A percentile compares a stretch with the other conserved stretches of the same genome.
Conservation (phyloP, 495 filamentous ascomycete species). For the Podospora bellae-mahoneyi region DNA sequence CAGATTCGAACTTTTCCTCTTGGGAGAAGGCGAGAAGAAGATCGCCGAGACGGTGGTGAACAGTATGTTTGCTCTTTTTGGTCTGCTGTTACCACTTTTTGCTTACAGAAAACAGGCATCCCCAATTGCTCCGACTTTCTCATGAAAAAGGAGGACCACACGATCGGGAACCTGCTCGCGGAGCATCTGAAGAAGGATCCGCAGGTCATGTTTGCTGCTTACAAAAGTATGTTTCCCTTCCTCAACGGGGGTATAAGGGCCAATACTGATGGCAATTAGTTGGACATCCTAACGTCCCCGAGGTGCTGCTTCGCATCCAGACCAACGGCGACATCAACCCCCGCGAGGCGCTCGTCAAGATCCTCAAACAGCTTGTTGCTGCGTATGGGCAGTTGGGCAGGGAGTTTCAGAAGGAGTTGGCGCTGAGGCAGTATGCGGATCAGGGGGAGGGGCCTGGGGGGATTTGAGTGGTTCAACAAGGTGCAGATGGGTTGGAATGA, state of each 20-base stretch:
- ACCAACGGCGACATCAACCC: conserved; percentile 86
- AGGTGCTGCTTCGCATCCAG: conserved; percentile 83
- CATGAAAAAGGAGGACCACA: conserved; percentile 96
- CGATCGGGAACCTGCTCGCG: conserved; percentile 83
- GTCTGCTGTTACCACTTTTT: no score
- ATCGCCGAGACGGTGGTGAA: conserved; percentile 81
- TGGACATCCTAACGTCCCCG: conserved; percentile 80
- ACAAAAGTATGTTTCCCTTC: conserved; percentile 60
- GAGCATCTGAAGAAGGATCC: conserved; percentile 72
- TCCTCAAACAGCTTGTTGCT: conserved; percentile 73
- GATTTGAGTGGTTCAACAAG: neutral
- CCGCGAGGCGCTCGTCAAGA: conserved; percentile 75
- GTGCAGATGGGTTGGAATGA: no score
- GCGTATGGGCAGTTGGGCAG: conserved; percentile 71
- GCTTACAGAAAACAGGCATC: conserved; percentile 55
- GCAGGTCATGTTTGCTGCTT: conserved; percentile 81
- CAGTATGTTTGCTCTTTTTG: conserved; percentile 51
- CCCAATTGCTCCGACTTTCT: conserved; percentile 83
- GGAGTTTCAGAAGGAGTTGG: conserved; percentile 93
- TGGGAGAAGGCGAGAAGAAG: conserved; percentile 85
- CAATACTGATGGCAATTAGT: conserved; percentile 41
- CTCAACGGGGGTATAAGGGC: neutral
- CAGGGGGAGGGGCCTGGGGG: conserved; percentile 43
- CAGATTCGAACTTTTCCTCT: conserved; percentile 90
- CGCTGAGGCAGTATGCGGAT: conserved; percentile 84